Evolutionary conservation across 2,329 filamentous ascomycete genomes (phyloP), one percentile per base, ranked within the genome.

Genomic region (Trichophyton verrucosum): DNA sequence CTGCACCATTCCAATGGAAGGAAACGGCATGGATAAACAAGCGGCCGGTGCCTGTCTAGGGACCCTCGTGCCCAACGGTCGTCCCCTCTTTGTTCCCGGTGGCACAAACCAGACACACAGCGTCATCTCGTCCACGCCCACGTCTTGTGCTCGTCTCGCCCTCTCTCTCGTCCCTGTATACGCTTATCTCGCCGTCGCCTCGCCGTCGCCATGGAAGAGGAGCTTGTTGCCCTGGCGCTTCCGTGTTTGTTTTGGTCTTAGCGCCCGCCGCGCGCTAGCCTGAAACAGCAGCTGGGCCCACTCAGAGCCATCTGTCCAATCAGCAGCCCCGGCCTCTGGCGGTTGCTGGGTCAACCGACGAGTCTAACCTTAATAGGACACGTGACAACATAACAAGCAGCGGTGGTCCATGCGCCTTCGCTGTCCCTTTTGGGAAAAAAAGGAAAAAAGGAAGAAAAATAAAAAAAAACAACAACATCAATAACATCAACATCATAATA

Each of bases 381-480:
- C 58, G 69, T 64, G 69, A 74, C 66, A 75, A 74, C 73, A 75
- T 70, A 73, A 73, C 72, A 74, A 69, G 15, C 36, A 40, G 40
- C 33, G 55, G 40, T 44, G 55, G 55, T 42, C 42, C 42, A 49
- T 49, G 33, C 27, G 42, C 22, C n/a, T 8, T 13, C 11, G 11
- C 38, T 17, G 17, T 9, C n/a, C 15, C 40, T 33, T 55, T 55
- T 36, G 24, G 51, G 20, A 11, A 27, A n/a, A 36, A 15, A 17
- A 17, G 33, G 27, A 44, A 44, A 17, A 44, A 44, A 44, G n/a
- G n/a, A 44, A 44, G n/a, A 44, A 44, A 6, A 36, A 15, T 3
- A 17, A 55, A 36, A 44, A 42, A 17, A 44, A 44, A 38, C 33
- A 33, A 27, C 47, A 53, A 53, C 47, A 53, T 24, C 24, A 49